A percentile compares a stretch with the other conserved stretches of the same genome.
phyloP scores from a whole-genome alignment of 169 alveolate genomes.

The Neospora caninum region DNA sequence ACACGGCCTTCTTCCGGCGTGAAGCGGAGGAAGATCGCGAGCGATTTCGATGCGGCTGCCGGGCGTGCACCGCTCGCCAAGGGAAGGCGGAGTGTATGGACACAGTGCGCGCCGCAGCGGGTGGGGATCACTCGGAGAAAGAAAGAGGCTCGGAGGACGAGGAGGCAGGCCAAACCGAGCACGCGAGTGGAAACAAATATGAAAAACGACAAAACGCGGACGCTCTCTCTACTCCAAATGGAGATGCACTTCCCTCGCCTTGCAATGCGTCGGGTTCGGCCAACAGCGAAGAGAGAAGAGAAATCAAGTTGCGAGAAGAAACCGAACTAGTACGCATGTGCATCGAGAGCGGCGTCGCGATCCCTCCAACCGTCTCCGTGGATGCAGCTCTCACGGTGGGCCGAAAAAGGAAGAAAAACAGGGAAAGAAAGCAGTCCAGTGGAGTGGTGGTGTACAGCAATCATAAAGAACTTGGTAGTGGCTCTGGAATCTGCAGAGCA shows the following conservation, averaged over 20 bases:
- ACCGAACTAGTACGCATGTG: conserved; percentile 46
- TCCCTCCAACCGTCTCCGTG: conserved; percentile 51
- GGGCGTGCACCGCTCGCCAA: not conserved
- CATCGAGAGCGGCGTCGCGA: conserved; percentile 56
- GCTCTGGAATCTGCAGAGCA: too few relatives aligned
- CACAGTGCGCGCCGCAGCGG: not conserved
- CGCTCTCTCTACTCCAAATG: not conserved
- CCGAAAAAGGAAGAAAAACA: not conserved
- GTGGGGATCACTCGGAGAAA: not conserved
- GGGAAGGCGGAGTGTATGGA: not conserved
- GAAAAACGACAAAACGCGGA: not conserved
- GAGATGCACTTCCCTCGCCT: not conserved
- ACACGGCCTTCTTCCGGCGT: not conserved
- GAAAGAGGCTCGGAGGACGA: not conserved
- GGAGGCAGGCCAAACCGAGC: not conserved
- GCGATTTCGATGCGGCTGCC: not conserved
- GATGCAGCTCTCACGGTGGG: conserved; percentile 63
- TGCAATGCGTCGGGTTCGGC: not conserved
- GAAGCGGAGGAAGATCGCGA: not conserved
- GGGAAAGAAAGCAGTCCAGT: not conserved
- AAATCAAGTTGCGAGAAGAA: conserved; percentile 6
- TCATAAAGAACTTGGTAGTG: too few relatives aligned
- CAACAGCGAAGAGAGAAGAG: not conserved
- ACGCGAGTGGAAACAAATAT: not conserved
- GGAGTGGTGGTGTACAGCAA: not conserved